These are phyloP conservation scores for Penicillium sp. DNA, from an alignment of 2,329 filamentous ascomycete species.

Conservation along the genomic window DNA sequence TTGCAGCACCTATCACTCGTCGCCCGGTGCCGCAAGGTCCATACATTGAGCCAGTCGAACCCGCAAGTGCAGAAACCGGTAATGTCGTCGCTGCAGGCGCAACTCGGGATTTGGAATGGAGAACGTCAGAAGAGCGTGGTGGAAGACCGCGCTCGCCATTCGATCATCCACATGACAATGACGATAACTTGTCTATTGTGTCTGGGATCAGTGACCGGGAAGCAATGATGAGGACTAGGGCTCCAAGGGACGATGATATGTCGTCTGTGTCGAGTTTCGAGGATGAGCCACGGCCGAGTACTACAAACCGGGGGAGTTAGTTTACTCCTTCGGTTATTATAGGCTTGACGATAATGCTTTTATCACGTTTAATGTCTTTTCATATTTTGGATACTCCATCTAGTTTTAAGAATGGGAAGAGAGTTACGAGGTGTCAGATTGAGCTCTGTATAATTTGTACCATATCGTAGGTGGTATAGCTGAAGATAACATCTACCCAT, in stretches of 20 bases:
- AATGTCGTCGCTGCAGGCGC: neutral
- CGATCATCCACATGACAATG: conserved; percentile 30
- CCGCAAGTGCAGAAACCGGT: neutral
- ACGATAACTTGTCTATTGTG: conserved; percentile 30
- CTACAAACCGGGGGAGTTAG: conserved; percentile 1
- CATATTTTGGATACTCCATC: neutral
- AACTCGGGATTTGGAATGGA: conserved; percentile 12
- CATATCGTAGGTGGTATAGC: no score
- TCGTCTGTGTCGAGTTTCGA: conserved; percentile 40
- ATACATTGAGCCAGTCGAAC: neutral
- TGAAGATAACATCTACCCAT: no score
- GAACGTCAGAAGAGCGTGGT: conserved; percentile 9
- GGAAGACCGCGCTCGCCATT: conserved; percentile 29
- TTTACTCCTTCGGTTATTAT: neutral
- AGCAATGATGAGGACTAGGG: conserved; percentile 9
- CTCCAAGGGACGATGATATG: conserved; percentile 33
- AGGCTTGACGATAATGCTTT: neutral
- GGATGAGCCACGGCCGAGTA: conserved; percentile 21
- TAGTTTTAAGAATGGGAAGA: neutral
- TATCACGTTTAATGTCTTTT: neutral
- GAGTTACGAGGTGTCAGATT: no score
- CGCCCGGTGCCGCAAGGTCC: neutral
- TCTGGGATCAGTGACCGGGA: conserved; percentile 26
- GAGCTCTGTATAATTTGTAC: no score
- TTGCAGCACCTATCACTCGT: neutral